Percentiles rank a stretch among this genome's conserved stretches.
These are phyloP conservation scores for Furcasterigmium furcatum DNA, from an alignment of 2,329 filamentous ascomycete genomes.

Conservation along the genomic window DNA sequence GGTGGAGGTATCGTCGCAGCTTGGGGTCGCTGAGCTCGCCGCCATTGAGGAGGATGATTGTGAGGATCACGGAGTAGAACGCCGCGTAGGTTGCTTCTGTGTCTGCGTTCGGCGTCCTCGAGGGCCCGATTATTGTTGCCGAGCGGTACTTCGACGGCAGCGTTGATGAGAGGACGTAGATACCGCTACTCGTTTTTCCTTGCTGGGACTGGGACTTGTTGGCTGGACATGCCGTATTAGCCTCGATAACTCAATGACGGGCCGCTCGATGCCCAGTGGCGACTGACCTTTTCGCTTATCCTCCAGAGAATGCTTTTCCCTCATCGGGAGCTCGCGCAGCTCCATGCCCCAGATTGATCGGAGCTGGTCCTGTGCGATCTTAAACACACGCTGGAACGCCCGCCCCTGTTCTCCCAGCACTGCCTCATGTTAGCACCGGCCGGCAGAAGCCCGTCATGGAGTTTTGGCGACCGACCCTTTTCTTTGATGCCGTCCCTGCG, in stretches of 20 bases:
- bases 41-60: constrained; percentile 73
- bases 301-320: constrained; percentile 77
- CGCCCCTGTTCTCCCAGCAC: constrained; percentile 70
- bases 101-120: constrained; percentile 59
- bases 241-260: no score
- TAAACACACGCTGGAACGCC: constrained; percentile 75
- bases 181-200: constrained; percentile 57
- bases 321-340: constrained; percentile 75
- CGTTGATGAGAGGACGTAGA: constrained; percentile 74
- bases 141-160: constrained; percentile 66
- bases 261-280: no score
- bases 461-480: constrained; percentile 43
- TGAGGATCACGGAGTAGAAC: constrained; percentile 76
- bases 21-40: constrained; percentile 74
- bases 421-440: constrained; percentile 18
- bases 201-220: constrained; percentile 41
- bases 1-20: constrained; percentile 69
- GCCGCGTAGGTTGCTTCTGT: constrained; percentile 78
- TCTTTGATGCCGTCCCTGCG: constrained; percentile 60
- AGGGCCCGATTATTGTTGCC: constrained; percentile 66
- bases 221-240: constrained; percentile 18
- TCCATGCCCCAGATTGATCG: constrained; percentile 84
- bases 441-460: neutral
- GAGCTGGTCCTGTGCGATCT: constrained; percentile 70
- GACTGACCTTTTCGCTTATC: constrained; percentile 69